Evolutionary conservation across 495 filamentous ascomycete genomes (phyloP), one percentile per base, ranked within the genome.

Genomic region (Astrocystis sublimbata): DNA sequence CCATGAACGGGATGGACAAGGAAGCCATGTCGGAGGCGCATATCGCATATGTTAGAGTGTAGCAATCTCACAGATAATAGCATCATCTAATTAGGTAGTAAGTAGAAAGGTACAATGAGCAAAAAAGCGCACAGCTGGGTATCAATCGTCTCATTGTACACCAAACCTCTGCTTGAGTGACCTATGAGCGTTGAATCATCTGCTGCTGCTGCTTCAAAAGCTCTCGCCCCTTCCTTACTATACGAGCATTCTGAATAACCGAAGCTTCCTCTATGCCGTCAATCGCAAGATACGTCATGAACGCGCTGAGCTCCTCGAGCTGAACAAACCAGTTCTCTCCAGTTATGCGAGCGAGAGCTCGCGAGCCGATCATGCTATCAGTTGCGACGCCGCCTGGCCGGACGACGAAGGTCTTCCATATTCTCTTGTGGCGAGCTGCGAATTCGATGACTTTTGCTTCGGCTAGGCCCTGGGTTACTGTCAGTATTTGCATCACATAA

Each of bases 201-300:
- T n/a, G n/a, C n/a, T 45, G 30, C 42, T 19, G 42, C 21, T 30
- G 13, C 51, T 47, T 31, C 58, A 65, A 58, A 6, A 65, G n/a
- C 51, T 65, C 63, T 54, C 63, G 30, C 0, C 51, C 63, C 13
- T 53, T 61, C 4, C 33, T 55, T n/a, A 52, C 63, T 31, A 65
- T 65, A 5, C 45, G 58, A 28, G 50, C 42, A 52, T 61, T 65
- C 38, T 65, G 42, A 45, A 61, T 61, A 17, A 61, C 21, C 17
- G 40, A 7, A 31, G 47, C 47, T 45, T 65, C 63, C 31, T 43
- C 58, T 50, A 51, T 50, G 4, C 58, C 63, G 30, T 57, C 56
- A 36, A 61, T 36, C 4, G 36, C 51, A 46, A 65, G 50, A 36
- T 65, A 61, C 10, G 43, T 45, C 63, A 65, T 65, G 12, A 61